Conservation (phyloP, 106 monocot species). For the Gastrodia elata region DNA sequence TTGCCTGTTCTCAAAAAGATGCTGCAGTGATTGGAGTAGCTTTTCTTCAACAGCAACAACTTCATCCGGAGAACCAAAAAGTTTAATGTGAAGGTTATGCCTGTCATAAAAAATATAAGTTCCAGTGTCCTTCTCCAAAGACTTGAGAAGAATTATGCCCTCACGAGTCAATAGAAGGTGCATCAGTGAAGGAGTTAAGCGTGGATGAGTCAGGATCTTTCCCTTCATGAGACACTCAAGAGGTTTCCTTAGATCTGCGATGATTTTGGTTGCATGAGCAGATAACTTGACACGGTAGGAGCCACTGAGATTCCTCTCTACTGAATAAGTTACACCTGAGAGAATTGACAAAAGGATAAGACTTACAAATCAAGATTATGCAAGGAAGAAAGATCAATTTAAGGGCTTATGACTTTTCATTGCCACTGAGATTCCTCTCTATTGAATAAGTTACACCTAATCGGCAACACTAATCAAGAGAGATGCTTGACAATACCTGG, state of each 20-base stretch:
- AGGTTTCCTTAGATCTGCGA: constrained; percentile 69
- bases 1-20: constrained; percentile 45
- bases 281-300: constrained; percentile 39
- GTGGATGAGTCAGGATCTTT: constrained; percentile 42
- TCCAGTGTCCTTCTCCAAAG: constrained; percentile 51
- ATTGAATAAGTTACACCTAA: too few species aligned
- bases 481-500: too few species aligned
- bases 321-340: constrained; percentile 31
- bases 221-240: constrained; percentile 68
- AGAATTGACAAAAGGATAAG: background rate
- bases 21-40: constrained; percentile 31
- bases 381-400: background rate
- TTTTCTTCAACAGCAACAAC: constrained; percentile 42
- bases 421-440: too few species aligned
- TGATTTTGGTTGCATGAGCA: constrained; percentile 63
- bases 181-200: constrained; percentile 26
- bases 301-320: constrained; percentile 40
- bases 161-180: constrained; percentile 48
- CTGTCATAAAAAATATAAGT: constrained; percentile 65
- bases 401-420: background rate
- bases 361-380: background rate
- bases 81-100: constrained; percentile 35
- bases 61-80: constrained; percentile 43
- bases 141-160: constrained; percentile 38
- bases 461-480: too few species aligned